Percentiles rank a stretch among this genome's conserved stretches.
Evolutionary conservation across 345 rosid genomes (phyloP).

Genomic region (Capsella bursapastoris): DNA sequence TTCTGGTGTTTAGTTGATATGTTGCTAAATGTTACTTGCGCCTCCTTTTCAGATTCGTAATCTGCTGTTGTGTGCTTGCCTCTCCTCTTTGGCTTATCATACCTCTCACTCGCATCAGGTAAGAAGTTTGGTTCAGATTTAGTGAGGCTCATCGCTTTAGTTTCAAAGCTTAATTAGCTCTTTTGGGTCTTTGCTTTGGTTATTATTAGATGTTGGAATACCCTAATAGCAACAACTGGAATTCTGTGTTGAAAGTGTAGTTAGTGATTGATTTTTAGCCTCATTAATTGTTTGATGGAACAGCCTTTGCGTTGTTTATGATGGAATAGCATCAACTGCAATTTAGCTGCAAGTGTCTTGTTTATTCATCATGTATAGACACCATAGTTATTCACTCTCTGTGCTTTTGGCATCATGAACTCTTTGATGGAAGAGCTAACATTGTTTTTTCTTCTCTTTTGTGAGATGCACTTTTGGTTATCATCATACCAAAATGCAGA

Average conservation of each 20-base stretch:
- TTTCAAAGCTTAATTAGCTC: constrained; percentile 8
- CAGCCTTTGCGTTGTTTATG: not conserved
- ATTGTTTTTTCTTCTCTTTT: constrained; percentile 92
- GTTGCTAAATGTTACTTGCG: not conserved
- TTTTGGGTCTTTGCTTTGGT: not conserved
- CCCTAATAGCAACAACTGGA: not conserved
- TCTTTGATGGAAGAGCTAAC: constrained; percentile 68
- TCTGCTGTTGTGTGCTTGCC: constrained; percentile 8
- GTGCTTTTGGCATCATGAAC: not conserved
- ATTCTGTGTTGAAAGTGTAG: not conserved
- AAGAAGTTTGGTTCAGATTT: constrained; percentile 42
- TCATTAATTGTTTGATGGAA: not conserved
- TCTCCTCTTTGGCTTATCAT: not conserved
- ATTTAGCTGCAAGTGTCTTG: not conserved
- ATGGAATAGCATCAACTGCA: not conserved
- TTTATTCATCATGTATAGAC: not conserved
- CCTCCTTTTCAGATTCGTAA: constrained; percentile 25
- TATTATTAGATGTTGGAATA: not conserved
- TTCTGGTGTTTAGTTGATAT: not conserved
- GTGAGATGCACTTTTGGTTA: constrained; percentile 91
- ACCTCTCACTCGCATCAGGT: constrained; percentile 41
- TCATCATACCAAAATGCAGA: constrained; percentile 91
- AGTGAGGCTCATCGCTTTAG: not conserved
- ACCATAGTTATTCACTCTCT: not conserved
- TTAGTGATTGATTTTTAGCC: not conserved